Percentiles rank a stretch among this genome's conserved stretches.
These are phyloP conservation scores for Thinopyrum elongatum DNA, from an alignment of 176 grass and related monocot species.

Conservation along the genomic window DNA sequence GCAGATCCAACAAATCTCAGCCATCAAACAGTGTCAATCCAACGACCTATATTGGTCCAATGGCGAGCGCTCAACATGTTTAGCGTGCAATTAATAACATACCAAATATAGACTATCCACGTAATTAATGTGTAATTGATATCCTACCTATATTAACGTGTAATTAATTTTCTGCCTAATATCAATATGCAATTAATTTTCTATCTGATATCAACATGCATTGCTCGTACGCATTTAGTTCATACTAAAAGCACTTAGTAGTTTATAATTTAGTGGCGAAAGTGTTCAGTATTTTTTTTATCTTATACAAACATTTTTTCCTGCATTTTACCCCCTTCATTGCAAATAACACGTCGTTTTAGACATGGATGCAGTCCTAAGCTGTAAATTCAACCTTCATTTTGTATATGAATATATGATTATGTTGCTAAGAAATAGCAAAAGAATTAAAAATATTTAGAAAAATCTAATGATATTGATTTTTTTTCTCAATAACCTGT, in stretches of 20 bases:
- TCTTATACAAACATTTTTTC: not conserved
- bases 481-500: not conserved
- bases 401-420: not conserved
- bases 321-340: not conserved
- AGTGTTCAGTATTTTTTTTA: not conserved
- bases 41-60: too few species aligned
- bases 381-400: not conserved
- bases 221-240: not conserved
- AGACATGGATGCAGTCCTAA: not conserved
- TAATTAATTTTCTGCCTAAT: too few species aligned
- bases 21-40: too few species aligned
- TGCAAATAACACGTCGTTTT: not conserved
- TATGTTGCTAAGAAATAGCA: not conserved
- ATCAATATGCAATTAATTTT: too few species aligned
- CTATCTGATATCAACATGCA: too few species aligned
- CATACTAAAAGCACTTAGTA: not conserved
- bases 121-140: too few species aligned
- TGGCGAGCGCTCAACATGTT: too few species aligned
- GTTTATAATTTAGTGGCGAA: not conserved
- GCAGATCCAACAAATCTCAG: too few species aligned
- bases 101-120: too few species aligned
- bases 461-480: not conserved
- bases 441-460: not conserved
- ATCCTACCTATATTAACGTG: too few species aligned
- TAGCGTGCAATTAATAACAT: too few species aligned